Evolutionary conservation across 2,329 filamentous ascomycete species (phyloP).

Genomic region (Aspergillus sp.): DNA sequence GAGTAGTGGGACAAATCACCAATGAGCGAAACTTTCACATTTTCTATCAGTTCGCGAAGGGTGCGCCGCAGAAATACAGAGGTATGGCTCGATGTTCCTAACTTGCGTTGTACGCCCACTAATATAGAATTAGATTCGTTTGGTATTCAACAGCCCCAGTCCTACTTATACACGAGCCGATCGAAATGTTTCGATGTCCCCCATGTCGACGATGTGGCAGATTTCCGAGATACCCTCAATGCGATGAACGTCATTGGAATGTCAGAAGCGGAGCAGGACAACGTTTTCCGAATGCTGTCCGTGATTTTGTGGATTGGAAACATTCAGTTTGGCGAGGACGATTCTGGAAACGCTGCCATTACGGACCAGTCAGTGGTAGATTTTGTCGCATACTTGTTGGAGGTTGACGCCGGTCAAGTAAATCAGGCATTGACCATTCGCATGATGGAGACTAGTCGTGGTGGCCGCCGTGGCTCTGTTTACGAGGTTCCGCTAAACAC

Average conservation of each 20-base stretch:
- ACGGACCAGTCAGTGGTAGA: slow-evolving; percentile 88
- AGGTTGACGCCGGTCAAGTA: slow-evolving; percentile 77
- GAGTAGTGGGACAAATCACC: slow-evolving; percentile 90
- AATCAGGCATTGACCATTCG: slow-evolving; percentile 87
- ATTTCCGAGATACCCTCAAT: slow-evolving; percentile 85
- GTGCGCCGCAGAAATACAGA: slow-evolving; percentile 81
- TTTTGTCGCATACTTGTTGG: slow-evolving; percentile 89
- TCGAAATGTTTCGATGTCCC: slow-evolving; percentile 94
- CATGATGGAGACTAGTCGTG: slow-evolving; percentile 71
- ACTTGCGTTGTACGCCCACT: slow-evolving; percentile 8
- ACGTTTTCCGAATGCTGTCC: slow-evolving; percentile 93
- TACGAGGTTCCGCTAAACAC: slow-evolving; percentile 80
- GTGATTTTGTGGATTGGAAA: slow-evolving; percentile 94
- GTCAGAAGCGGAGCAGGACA: slow-evolving; percentile 83
- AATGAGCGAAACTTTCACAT: slow-evolving; percentile 99
- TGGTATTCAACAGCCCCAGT: slow-evolving; percentile 86
- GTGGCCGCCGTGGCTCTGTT: slow-evolving; percentile 64
- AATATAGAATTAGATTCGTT: slow-evolving; percentile 61
- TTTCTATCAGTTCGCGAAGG: slow-evolving; percentile 98
- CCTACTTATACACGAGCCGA: slow-evolving; percentile 88
- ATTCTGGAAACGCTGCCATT: slow-evolving; percentile 83
- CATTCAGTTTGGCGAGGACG: slow-evolving; percentile 84
- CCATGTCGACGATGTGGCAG: slow-evolving; percentile 86
- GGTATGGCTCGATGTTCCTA: slow-evolving; percentile 36
- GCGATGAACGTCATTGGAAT: slow-evolving; percentile 96